These are phyloP conservation scores for Xylariaceae sp. DNA, from an alignment of 2,329 filamentous ascomycete species.

Conservation along the genomic window DNA sequence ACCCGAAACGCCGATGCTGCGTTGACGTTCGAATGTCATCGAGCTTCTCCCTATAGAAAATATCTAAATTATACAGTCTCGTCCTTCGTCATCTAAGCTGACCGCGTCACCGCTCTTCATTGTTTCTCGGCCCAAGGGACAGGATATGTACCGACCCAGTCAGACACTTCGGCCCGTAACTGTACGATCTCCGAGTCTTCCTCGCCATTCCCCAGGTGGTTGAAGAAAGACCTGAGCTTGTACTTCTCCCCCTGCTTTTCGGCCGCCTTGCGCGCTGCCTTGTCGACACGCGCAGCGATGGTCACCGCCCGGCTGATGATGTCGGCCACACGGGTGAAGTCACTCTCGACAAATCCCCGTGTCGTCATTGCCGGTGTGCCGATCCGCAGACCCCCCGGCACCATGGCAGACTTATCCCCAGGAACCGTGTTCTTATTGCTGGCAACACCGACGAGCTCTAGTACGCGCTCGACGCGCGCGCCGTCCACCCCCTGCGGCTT, in stretches of 20 bases:
- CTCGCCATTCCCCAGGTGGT: slow-evolving; percentile 63
- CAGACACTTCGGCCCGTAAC: slow-evolving; percentile 67
- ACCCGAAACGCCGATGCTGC: slow-evolving; percentile 19
- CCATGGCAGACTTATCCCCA: slow-evolving; percentile 87
- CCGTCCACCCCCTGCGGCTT: slow-evolving; percentile 86
- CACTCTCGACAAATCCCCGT: slow-evolving; percentile 80
- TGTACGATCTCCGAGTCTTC: slow-evolving; percentile 66
- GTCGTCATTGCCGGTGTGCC: slow-evolving; percentile 98
- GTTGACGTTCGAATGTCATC: slow-evolving; percentile 16
- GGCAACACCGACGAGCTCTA: slow-evolving; percentile 92
- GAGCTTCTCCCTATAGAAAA: too few species aligned
- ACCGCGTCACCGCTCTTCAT: too few species aligned
- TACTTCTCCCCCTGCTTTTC: slow-evolving; percentile 63
- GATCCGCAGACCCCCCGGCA: slow-evolving; percentile 88
- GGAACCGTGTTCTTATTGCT: slow-evolving; percentile 99
- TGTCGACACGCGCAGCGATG: slow-evolving; percentile 72
- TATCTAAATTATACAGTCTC: too few species aligned
- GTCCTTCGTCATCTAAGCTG: slow-evolving; percentile 11
- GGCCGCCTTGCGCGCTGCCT: slow-evolving; percentile 62
- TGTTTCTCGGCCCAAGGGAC: slow-evolving; percentile 56
- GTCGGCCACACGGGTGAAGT: slow-evolving; percentile 81
- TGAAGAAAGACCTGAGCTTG: slow-evolving; percentile 61
- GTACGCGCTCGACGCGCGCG: slow-evolving; percentile 79
- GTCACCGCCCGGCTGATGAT: slow-evolving; percentile 79
- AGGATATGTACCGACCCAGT: slow-evolving; percentile 71